Evolutionary conservation across 352 stramenopile genomes (phyloP), one percentile per base, ranked within the genome.

Genomic region (Detonula confervacea): DNA sequence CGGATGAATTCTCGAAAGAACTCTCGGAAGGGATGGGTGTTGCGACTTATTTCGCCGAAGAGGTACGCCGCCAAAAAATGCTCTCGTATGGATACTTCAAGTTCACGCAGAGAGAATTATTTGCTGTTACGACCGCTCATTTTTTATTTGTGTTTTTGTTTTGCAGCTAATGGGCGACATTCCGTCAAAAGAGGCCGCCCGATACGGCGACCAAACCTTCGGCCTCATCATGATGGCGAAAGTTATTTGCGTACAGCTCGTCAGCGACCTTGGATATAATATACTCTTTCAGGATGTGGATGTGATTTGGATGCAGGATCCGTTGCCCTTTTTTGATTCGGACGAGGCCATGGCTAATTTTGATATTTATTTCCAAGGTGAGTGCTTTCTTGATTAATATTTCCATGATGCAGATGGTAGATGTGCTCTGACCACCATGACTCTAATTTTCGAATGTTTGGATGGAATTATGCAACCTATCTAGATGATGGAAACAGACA

Each of bases 281-380:
- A 22, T 94, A 14, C 72, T 95, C 11, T 95, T 94, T 77, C 87
- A 94, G 80, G 91, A 95, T 82, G 90, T 94, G 0, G 70, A 78
- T 55, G 46, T 88, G 0, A 39, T 87, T 35, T 90, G 80, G 80
- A 84, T 87, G 42, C 73, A 86, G 66, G 71, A 92, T 83, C 90
- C 90, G 22, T 30, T 93, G 0, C 27, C 75, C 8, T 89, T n/a
- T n/a, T n/a, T n/a, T n/a, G n/a, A n/a, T n/a, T n/a, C n/a, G n/a
- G n/a, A n/a, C n/a, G n/a, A n/a, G n/a, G n/a, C n/a, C 73, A 27
- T 91, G 91, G 39, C 69, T 9, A 66, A 87, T 51, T 88, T 91
- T 57, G 89, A 94, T 57, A 75, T 86, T 0, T 91, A 89, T 47
- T 94, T 92, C 66, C 86, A 93, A 80, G 89, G 93, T 64, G 87